Evolutionary conservation across 225 moss, liverwort and hornwort species (phyloP).

Genomic region (Climacium dendroides): DNA sequence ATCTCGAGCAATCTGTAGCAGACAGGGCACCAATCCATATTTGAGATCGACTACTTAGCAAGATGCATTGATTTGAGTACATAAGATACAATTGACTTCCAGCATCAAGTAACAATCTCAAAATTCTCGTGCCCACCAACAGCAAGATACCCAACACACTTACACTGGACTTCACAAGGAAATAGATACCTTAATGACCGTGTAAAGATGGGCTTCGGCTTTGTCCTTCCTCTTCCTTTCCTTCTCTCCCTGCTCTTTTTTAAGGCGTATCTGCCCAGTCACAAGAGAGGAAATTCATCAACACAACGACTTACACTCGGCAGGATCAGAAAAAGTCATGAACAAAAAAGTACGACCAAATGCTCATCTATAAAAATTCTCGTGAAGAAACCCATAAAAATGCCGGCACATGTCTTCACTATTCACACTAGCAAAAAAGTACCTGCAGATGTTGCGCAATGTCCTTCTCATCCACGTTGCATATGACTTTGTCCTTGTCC

Average conservation of each 20-base stretch:
- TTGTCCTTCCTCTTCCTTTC: constrained; percentile 95
- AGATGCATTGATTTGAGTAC: neutral
- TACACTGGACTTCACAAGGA: neutral
- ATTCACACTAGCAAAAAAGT: neutral
- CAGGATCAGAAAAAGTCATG: neutral
- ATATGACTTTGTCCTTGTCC: constrained; percentile 95
- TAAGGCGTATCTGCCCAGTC: constrained; percentile 56
- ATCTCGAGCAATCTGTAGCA: constrained; percentile 74
- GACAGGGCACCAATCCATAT: neutral
- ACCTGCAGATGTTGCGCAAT: constrained; percentile 98
- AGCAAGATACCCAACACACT: neutral
- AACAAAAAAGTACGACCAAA: neutral
- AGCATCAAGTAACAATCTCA: neutral
- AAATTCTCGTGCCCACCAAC: neutral
- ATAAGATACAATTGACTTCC: neutral
- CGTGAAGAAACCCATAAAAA: neutral
- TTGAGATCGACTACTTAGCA: neutral
- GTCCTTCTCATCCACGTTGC: constrained; percentile 96
- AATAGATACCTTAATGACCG: constrained; percentile 77
- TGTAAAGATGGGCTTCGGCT: constrained; percentile 94
- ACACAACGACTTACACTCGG: neutral
- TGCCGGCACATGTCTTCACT: neutral
- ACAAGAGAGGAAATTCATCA: neutral
- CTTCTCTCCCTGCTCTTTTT: constrained; percentile 97
- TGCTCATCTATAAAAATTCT: neutral